A percentile compares a stretch with the other conserved stretches of the same genome.
Evolutionary conservation across 495 filamentous ascomycete genomes (phyloP).

Genomic region (Xylona heveae): DNA sequence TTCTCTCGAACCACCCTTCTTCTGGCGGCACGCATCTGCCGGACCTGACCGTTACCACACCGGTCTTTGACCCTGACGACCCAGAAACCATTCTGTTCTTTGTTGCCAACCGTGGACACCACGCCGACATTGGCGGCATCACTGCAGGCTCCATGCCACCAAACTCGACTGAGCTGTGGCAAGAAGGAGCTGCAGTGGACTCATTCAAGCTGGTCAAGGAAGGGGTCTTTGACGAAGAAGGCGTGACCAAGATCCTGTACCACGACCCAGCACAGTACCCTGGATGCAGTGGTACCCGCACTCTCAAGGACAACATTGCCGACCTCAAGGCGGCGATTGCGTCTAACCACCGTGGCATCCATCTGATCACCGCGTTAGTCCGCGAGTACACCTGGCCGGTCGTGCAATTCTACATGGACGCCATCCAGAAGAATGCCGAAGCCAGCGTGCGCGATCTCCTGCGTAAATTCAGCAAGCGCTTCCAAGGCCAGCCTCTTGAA

Average conservation of each 20-base stretch:
- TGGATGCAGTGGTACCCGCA: conserved; percentile 12
- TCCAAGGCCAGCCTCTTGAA: conserved; percentile 5
- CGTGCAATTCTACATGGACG: conserved; percentile 13
- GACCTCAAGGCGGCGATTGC: conserved; percentile 16
- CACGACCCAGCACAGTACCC: conserved; percentile 14
- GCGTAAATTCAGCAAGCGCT: conserved; percentile 5
- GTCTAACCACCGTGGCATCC: conserved; percentile 15
- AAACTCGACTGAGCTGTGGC: conserved; percentile 11
- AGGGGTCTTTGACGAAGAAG: conserved; percentile 14
- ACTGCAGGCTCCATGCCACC: conserved; percentile 12
- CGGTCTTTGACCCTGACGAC: conserved; percentile 5
- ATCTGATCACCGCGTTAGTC: conserved; percentile 11
- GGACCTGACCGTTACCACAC: conserved; percentile 6
- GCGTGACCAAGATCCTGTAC: conserved; percentile 13
- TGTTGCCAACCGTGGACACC: conserved; percentile 14
- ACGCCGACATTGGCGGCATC: conserved; percentile 15
- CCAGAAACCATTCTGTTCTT: conserved; percentile 11
- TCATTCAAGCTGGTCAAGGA: conserved; percentile 12
- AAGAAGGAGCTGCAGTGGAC: conserved; percentile 16
- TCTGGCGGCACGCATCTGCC: conserved; percentile 7
- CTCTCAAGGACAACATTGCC: conserved; percentile 13
- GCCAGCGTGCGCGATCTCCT: conserved; percentile 11
- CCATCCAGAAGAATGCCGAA: conserved; percentile 14
- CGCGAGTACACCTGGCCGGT: conserved; percentile 10
- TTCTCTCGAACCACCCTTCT: conserved; percentile 7